phyloP scores from a whole-genome alignment of 495 filamentous ascomycete genomes.

The Aspergillus conjunctus region DNA sequence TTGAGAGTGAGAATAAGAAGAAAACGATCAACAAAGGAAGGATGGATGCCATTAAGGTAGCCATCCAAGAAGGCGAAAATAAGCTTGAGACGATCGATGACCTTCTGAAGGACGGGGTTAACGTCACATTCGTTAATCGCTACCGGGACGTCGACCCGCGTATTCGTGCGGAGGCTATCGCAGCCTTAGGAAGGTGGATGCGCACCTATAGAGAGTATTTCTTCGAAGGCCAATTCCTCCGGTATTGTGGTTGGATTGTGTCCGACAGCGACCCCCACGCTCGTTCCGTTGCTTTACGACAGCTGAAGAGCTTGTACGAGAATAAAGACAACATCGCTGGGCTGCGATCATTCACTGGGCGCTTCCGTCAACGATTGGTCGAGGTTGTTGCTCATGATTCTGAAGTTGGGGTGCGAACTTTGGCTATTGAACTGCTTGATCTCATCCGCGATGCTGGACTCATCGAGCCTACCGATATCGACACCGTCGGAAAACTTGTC shows the following conservation, averaged over 20 bases:
- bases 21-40: constrained; percentile 74
- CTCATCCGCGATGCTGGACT: constrained; percentile 80
- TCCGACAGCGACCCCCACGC: constrained; percentile 72
- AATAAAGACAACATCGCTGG: constrained; percentile 73
- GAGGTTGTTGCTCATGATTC: constrained; percentile 87
- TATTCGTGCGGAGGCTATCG: constrained; percentile 82
- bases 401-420: constrained; percentile 74
- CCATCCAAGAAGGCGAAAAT: constrained; percentile 64
- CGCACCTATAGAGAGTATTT: constrained; percentile 78
- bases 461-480: constrained; percentile 87
- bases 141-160: constrained; percentile 91
- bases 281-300: constrained; percentile 76
- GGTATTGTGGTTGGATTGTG: constrained; percentile 93
- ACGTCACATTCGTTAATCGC: constrained; percentile 88
- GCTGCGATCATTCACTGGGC: constrained; percentile 84
- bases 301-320: constrained; percentile 75
- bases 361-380: constrained; percentile 82
- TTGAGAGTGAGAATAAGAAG: constrained; percentile 79
- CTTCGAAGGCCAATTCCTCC: constrained; percentile 82
- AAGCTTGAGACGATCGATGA: constrained; percentile 64
- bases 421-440: constrained; percentile 77
- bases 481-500: constrained; percentile 78
- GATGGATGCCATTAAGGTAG: constrained; percentile 65
- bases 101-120: constrained; percentile 77
- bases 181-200: constrained; percentile 86